phyloP scores from a whole-genome alignment of 1,284 basidiomycete species.

The Stygiomarasmius scandens region DNA sequence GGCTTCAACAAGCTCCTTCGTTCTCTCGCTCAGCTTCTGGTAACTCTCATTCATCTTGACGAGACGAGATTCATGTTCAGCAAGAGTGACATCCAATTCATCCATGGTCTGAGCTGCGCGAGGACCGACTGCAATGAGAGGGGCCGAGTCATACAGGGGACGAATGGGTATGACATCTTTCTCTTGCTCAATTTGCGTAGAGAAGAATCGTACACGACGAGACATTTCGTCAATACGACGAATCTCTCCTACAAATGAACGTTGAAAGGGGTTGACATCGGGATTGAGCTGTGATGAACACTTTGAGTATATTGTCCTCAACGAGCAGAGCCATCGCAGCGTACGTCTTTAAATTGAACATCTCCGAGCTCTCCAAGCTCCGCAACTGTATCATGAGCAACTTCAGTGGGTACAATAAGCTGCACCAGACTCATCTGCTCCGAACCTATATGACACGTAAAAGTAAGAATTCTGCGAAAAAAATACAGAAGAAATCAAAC shows the following conservation, averaged over 20 bases:
- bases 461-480: background rate
- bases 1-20: conserved; percentile 90
- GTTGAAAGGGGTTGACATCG: conserved; percentile 95
- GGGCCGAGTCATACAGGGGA: conserved; percentile 80
- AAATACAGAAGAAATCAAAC: background rate
- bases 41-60: conserved; percentile 94
- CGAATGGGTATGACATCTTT: conserved; percentile 82
- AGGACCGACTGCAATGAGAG: conserved; percentile 84
- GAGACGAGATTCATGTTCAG: conserved; percentile 87
- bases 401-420: conserved; percentile 97
- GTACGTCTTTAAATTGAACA: conserved; percentile 96
- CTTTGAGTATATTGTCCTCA: conserved; percentile 13
- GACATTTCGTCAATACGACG: conserved; percentile 95
- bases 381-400: conserved; percentile 94
- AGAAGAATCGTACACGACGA: conserved; percentile 90
- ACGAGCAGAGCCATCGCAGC: background rate
- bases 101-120: conserved; percentile 93
- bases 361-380: conserved; percentile 95
- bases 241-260: conserved; percentile 96
- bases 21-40: conserved; percentile 85
- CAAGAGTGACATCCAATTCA: conserved; percentile 87
- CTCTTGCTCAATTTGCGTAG: conserved; percentile 85
- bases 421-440: conserved; percentile 98
- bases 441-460: conserved; percentile 61
- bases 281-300: conserved; percentile 80